Evolutionary conservation across 1,284 basidiomycete genomes (phyloP), one percentile per base, ranked within the genome.

Genomic region (Leccinum fuscescens): DNA sequence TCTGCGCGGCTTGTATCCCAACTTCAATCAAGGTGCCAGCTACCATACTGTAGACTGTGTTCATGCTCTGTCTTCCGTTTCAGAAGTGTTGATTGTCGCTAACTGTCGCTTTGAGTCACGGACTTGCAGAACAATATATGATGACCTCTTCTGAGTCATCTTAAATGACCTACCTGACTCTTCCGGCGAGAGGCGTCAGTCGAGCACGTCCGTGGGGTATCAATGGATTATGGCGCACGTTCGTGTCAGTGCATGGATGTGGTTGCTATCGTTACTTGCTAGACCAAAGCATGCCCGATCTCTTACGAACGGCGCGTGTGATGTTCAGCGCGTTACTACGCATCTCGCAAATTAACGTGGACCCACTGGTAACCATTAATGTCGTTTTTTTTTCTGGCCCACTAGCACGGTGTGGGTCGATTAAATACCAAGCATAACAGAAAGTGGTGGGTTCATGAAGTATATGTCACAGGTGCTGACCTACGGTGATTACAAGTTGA

Each of bases 401-500:
- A 42, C 44, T 22, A 17, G 42, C 17, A 11, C 42, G 12, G 3
- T 49, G 48, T 49, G 48, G 48, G 22, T 49, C 48, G 24, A 49
- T 49, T 49, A 9, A 49, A 24, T 24, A 22, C 7, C 46, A n/a
- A 49, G 20, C 57, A 33, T 54, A 33, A 62, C 15, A 35, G 29
- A 46, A 31, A 5, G 17, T 15, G 7, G 33, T 9, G 17, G 24
- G 52, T n/a, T 35, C 27, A 50, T 59, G 17, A 20, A 20, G 24
- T 31, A 12, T 61, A 49, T 24, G 31, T 24, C 24, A 24, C 24
- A 24, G 24, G 37, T 33, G 20, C 61, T 39, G n/a, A 20, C 48
- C 15, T 12, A 61, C 54, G 60, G 60, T 46, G 27, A 61, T 61
- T 46, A 61, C 37, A 46, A 24, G 27, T 35, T 27, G 6, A 33